A percentile compares a stretch with the other conserved stretches of the same genome.
These are phyloP conservation scores for Jasminum sambac DNA, from an alignment of 257 asterid genomes.

Conservation along the genomic window DNA sequence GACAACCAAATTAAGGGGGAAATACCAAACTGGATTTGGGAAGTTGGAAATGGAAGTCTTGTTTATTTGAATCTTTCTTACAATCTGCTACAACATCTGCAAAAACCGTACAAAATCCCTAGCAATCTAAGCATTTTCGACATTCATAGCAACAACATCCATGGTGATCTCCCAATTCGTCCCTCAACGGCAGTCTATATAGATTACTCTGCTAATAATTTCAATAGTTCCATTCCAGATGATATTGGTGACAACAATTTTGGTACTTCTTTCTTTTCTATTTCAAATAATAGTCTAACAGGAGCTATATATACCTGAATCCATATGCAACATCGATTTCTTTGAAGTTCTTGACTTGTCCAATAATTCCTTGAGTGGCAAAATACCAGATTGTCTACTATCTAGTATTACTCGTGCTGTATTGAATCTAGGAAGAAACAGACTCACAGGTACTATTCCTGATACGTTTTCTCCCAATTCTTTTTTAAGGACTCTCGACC, in stretches of 20 bases:
- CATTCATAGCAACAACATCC: constrained; percentile 35
- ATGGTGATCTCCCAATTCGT: constrained; percentile 38
- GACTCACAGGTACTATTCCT: constrained; percentile 41
- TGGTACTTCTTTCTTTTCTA: constrained; percentile 42
- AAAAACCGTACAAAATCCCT: constrained; percentile 32
- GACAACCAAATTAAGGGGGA: constrained; percentile 37
- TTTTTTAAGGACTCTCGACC: constrained; percentile 42
- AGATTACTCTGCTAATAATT: constrained; percentile 55
- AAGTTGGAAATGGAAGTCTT: constrained; percentile 25
- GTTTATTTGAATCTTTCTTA: constrained; percentile 41
- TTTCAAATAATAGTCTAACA: constrained; percentile 41
- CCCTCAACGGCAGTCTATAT: constrained; percentile 21
- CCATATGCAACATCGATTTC: constrained; percentile 48
- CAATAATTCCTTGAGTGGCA: constrained; percentile 41
- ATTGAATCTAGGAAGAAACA: constrained; percentile 48
- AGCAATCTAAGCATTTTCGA: constrained; percentile 32
- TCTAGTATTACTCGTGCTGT: constrained; percentile 8
- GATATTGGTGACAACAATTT: constrained; percentile 25
- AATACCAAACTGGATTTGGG: constrained; percentile 66
- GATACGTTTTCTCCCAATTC: constrained; percentile 33
- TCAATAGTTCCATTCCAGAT: constrained; percentile 36
- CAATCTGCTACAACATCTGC: constrained; percentile 34
- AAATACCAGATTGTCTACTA: constrained; percentile 49
- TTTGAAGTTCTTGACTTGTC: constrained; percentile 56
- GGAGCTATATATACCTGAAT: constrained; percentile 59